These are phyloP conservation scores for Ganoderma boninense DNA, from an alignment of 1,284 basidiomycete species.

Conservation along the genomic window DNA sequence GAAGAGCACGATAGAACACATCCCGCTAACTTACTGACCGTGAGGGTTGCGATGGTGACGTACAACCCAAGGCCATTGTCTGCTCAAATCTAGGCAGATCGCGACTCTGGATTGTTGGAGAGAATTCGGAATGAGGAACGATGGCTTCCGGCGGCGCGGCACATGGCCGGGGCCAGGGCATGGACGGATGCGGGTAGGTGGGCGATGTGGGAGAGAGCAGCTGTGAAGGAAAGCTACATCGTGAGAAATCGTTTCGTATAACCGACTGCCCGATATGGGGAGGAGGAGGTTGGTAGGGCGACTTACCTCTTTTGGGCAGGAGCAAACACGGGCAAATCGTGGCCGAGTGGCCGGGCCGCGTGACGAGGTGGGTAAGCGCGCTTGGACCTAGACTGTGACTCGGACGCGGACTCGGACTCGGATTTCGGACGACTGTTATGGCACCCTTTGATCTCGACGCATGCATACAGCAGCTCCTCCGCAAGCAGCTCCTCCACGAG, in stretches of 20 bases:
- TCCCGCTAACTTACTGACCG: not conserved
- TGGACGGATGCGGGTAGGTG: slow-evolving; percentile 2
- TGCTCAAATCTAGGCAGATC: slow-evolving; percentile 4
- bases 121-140: not conserved
- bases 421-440: slow-evolving; percentile 53
- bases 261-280: slow-evolving; percentile 13
- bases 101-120: not conserved
- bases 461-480: slow-evolving; percentile 89
- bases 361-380: not conserved
- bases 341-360: slow-evolving; percentile 6
- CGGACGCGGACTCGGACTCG: slow-evolving; percentile 14
- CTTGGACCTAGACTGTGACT: slow-evolving; percentile 12
- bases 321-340: slow-evolving; percentile 22
- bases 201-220: slow-evolving; percentile 8
- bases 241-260: slow-evolving; percentile 23
- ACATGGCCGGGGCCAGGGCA: not conserved
- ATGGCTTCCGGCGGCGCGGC: not conserved
- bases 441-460: slow-evolving; percentile 95
- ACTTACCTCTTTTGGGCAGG: not conserved
- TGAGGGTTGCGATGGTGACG: slow-evolving; percentile 5
- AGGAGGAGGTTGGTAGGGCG: not conserved
- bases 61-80: not conserved
- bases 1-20: not conserved
- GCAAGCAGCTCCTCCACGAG: slow-evolving; percentile 94
- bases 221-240: not conserved